Conservation (phyloP, 441 rosid species). For the Eruca vesicaria region DNA sequence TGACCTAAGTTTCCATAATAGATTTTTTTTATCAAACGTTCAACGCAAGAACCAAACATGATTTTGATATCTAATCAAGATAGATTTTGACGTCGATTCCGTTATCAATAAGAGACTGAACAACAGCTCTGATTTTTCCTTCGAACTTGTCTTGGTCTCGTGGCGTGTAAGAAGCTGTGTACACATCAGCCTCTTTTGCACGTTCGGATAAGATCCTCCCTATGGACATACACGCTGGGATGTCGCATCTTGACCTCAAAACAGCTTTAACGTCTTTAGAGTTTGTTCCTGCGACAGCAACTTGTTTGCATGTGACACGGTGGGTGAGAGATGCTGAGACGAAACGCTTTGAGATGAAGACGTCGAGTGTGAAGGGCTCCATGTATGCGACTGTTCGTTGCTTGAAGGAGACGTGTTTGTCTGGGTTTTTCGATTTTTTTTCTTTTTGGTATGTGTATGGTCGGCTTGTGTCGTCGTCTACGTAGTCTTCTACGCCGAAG, state of each 20-base stretch:
- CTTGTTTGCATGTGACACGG: slow-evolving; percentile 81
- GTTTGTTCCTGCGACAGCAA: slow-evolving; percentile 90
- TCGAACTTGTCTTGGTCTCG: slow-evolving; percentile 89
- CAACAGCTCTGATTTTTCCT: slow-evolving; percentile 92
- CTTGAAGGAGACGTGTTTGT: slow-evolving; percentile 79
- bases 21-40: background rate
- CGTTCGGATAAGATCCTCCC: slow-evolving; percentile 75
- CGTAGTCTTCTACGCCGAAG: slow-evolving; percentile 62
- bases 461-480: slow-evolving; percentile 81
- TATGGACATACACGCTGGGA: slow-evolving; percentile 78
- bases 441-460: slow-evolving; percentile 84
- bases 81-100: slow-evolving; percentile 81
- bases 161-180: slow-evolving; percentile 77
- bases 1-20: no score
- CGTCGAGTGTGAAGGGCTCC: slow-evolving; percentile 91
- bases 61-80: slow-evolving; percentile 51
- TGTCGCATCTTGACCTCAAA: slow-evolving; percentile 69
- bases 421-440: slow-evolving; percentile 72
- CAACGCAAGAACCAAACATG: background rate
- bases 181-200: slow-evolving; percentile 86
- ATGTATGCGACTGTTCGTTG: slow-evolving; percentile 77
- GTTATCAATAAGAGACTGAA: slow-evolving; percentile 83
- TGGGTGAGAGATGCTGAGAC: slow-evolving; percentile 90
- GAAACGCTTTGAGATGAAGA: slow-evolving; percentile 84
- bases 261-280: slow-evolving; percentile 87